These are phyloP conservation scores for Smittium culicis DNA, from an alignment of 371 early-diverging fungal species.

Conservation along the genomic window DNA sequence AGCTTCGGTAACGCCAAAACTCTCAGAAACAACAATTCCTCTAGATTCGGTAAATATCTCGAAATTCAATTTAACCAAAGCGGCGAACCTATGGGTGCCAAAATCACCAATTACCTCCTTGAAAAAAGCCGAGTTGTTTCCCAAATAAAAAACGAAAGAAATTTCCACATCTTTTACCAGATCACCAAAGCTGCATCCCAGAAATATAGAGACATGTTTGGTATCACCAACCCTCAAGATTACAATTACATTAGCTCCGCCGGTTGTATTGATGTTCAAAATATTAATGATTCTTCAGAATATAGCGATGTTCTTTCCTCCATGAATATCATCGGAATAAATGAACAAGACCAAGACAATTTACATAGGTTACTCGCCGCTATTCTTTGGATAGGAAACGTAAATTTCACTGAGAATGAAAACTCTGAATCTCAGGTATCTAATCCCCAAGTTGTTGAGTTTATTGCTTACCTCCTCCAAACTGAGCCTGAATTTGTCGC, in stretches of 20 bases:
- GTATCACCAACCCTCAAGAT: constrained; percentile 66
- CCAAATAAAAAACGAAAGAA: constrained; percentile 88
- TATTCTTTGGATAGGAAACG: constrained; percentile 72
- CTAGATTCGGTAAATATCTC: constrained; percentile 98
- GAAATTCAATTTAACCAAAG: constrained; percentile 90
- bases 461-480: constrained; percentile 32
- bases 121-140: constrained; percentile 96
- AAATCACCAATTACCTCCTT: constrained; percentile 94
- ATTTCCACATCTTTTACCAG: constrained; percentile 97
- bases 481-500: constrained; percentile 44
- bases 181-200: constrained; percentile 63
- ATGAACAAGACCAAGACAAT: constrained; percentile 54
- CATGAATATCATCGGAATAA: constrained; percentile 64
- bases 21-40: constrained; percentile 95
- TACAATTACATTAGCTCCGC: constrained; percentile 53
- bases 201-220: constrained; percentile 46
- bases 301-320: constrained; percentile 59
- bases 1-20: constrained; percentile 99
- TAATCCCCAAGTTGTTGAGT: constrained; percentile 42
- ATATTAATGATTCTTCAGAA: constrained; percentile 65
- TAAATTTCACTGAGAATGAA: constrained; percentile 51
- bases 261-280: constrained; percentile 63
- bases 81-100: constrained; percentile 72
- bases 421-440: constrained; percentile 45
- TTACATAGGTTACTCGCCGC: constrained; percentile 68